These are phyloP conservation scores for Backusella mclennaniae DNA, from an alignment of 192 early-diverging fungal species.

Conservation along the genomic window DNA sequence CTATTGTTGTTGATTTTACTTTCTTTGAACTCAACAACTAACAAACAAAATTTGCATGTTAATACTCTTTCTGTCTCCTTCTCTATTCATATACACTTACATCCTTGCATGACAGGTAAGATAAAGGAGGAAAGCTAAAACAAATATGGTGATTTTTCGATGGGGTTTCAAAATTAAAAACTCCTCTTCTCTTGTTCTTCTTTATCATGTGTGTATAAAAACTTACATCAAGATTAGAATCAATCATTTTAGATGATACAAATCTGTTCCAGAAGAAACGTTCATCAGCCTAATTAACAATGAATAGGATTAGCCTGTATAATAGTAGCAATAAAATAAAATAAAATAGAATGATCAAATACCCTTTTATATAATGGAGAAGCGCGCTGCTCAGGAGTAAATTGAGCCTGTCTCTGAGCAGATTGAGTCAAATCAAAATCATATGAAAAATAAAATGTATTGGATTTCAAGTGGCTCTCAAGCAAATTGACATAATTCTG, in stretches of 20 bases:
- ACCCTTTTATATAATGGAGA: constrained; percentile 56
- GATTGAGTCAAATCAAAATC: constrained; percentile 84
- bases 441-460: constrained; percentile 78
- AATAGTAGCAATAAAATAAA: background rate
- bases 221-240: constrained; percentile 38
- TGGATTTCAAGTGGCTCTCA: constrained; percentile 46
- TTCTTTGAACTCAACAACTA: constrained; percentile 64
- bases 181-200: background rate
- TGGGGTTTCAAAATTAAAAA: background rate
- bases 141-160: background rate
- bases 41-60: background rate
- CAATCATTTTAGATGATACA: constrained; percentile 67
- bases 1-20: constrained; percentile 61
- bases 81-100: constrained; percentile 41
- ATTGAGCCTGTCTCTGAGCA: constrained; percentile 68
- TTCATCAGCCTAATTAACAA: constrained; percentile 69
- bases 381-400: constrained; percentile 26
- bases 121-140: constrained; percentile 74
- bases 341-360: constrained; percentile 20
- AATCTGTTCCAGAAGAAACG: constrained; percentile 94
- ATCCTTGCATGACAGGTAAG: constrained; percentile 90
- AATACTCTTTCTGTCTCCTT: background rate
- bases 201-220: background rate
- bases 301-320: background rate
- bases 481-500: constrained; percentile 46